phyloP scores from a whole-genome alignment of 2,329 filamentous ascomycete species.

The Orbilia quercus region DNA sequence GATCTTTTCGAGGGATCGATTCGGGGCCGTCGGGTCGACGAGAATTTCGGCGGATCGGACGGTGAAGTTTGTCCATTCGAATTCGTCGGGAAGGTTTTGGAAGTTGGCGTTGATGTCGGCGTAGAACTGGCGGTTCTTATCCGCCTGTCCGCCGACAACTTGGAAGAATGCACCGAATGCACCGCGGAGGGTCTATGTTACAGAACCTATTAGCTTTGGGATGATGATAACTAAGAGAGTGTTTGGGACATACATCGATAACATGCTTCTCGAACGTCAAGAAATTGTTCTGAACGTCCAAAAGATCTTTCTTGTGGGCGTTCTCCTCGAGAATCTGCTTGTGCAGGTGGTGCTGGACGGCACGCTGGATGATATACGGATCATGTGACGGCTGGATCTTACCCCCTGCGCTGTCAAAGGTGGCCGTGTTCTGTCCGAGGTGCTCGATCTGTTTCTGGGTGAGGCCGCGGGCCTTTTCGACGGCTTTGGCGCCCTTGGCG shows the following conservation, averaged over 20 bases:
- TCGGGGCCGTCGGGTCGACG: conserved; percentile 79
- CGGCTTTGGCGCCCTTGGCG: conserved; percentile 85
- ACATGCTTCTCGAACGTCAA: conserved; percentile 87
- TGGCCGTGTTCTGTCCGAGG: conserved; percentile 84
- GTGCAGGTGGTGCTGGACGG: conserved; percentile 83
- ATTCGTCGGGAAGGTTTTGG: conserved; percentile 82
- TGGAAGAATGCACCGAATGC: conserved; percentile 85
- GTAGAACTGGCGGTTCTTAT: conserved; percentile 83
- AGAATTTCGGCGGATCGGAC: conserved; percentile 77
- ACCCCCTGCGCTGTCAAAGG: conserved; percentile 75
- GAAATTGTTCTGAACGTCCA: conserved; percentile 92
- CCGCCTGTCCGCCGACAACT: conserved; percentile 80
- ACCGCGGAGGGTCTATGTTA: conserved; percentile 78
- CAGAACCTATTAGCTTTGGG: background rate
- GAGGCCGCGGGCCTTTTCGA: conserved; percentile 84
- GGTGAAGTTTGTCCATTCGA: conserved; percentile 91
- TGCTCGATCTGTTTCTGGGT: conserved; percentile 98
- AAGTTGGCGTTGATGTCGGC: conserved; percentile 78
- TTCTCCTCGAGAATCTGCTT: conserved; percentile 96
- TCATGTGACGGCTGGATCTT: conserved; percentile 79
- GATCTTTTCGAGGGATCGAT: conserved; percentile 78
- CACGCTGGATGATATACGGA: conserved; percentile 86
- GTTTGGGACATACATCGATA: conserved; percentile 63
- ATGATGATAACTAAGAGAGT: background rate
- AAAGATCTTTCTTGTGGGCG: conserved; percentile 90